Evolutionary conservation across 805 yeast species (phyloP).

Genomic region (Komagataella ulmi): DNA sequence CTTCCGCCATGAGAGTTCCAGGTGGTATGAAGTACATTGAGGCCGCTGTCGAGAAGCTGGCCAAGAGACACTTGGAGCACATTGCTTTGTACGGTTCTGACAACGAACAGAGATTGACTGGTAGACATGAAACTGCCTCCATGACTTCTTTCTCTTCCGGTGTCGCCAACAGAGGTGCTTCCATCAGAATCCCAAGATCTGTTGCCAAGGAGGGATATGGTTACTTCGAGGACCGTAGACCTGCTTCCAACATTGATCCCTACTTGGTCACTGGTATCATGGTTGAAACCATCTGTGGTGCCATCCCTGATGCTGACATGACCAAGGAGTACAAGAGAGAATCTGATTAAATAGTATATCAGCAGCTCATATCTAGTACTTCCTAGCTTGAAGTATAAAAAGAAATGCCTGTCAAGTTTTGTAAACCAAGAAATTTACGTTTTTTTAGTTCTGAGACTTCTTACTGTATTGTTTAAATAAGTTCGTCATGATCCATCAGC

Average conservation of each 20-base stretch:
- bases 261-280: conserved; percentile 97
- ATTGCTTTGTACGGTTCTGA: conserved; percentile 91
- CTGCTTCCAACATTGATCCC: conserved; percentile 98
- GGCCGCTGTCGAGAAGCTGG: conserved; percentile 82
- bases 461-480: not conserved
- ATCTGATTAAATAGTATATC: conserved; percentile 10
- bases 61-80: conserved; percentile 95
- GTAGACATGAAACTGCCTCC: conserved; percentile 97
- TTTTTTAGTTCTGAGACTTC: not conserved
- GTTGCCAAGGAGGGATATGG: conserved; percentile 98
- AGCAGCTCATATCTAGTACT: not conserved
- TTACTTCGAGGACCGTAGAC: conserved; percentile 99
- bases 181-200: conserved; percentile 96
- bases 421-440: not conserved
- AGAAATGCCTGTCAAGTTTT: not conserved
- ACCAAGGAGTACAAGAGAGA: conserved; percentile 80
- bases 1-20: conserved; percentile 77
- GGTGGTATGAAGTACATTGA: conserved; percentile 97
- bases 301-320: conserved; percentile 93
- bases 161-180: conserved; percentile 99
- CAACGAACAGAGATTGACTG: conserved; percentile 91
- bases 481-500: not conserved
- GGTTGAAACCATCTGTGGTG: conserved; percentile 93
- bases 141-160: conserved; percentile 86
- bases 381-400: not conserved